Conservation (phyloP, 2,329 filamentous ascomycete species). For the Immersiporthe knoxdaviesiana region DNA sequence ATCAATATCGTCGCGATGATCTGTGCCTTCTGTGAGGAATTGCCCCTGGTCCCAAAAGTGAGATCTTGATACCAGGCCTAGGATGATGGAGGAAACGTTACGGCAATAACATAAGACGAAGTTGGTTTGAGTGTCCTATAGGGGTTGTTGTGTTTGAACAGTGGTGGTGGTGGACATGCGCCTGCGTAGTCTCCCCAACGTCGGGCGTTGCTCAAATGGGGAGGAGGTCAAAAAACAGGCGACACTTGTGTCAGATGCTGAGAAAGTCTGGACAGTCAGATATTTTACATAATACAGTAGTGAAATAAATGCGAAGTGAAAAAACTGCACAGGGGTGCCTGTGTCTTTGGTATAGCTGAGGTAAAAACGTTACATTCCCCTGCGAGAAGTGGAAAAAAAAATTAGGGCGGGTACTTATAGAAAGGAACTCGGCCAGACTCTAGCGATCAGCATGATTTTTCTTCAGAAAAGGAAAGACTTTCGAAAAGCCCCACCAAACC, state of each 20-base stretch:
- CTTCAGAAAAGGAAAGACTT: not conserved
- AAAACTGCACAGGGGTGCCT: not conserved
- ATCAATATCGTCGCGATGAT: not conserved
- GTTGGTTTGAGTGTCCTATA: conserved; percentile 1
- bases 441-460: not conserved
- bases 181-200: not conserved
- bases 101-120: conserved; percentile 1
- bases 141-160: not conserved
- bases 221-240: not conserved
- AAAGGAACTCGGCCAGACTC: not conserved
- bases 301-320: not conserved
- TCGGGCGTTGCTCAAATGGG: not conserved
- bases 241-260: not conserved
- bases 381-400: not conserved
- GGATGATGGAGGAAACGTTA: not conserved
- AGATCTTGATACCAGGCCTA: not conserved
- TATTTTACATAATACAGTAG: not conserved
- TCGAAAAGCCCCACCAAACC: not conserved
- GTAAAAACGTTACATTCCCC: not conserved
- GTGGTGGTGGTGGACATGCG: not conserved
- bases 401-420: conserved; percentile 1
- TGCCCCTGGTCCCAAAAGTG: not conserved
- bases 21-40: not conserved
- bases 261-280: not conserved
- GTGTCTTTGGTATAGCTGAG: not conserved